Base-by-base conservation (phyloP, 257 asterid genomes). In the Solanum paucissectum region DNA sequence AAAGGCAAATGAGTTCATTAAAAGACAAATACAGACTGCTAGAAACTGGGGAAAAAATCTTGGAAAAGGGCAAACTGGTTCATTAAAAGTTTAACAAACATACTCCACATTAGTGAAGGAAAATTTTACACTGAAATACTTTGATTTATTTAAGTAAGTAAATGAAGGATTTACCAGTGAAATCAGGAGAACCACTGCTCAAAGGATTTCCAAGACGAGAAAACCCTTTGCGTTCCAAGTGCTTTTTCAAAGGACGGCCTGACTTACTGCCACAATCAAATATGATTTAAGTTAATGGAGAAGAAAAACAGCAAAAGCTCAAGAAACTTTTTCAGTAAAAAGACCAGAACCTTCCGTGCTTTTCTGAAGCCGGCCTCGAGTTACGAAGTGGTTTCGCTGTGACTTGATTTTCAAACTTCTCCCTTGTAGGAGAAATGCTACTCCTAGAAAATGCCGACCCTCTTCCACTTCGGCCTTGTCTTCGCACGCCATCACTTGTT, bases 381-480 rank as follows among this genome's bases (percentile, higher is more conserved):
- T 89, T 94, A 66, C 95, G 95, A 84, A 91, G 86, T 88, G 99
- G 99, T 90, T 96, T 97, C 87, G 91, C 86, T 40, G 94, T 88
- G 27, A 90, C 91, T 87, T 87, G 89, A 90, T 73, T 92, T 90
- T 96, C 99, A 92, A 92, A 60, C 90, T 93, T 94, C 81, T 95
- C 99, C 84, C 93, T 90, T 46, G 91, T 92, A 5, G 98, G 99
- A 58, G 99, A 95, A 90, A 91, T 91, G 90, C 98, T 94, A 87
- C 94, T 90, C 94, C 98, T 92, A 74, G 99, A 94, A 95, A 94
- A 92, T 13, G 97, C 95, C 20, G 94, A 90, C 37, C 92, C 94
- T 91, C 99, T 94, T 86, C 98, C 98, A 91, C 93, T 97, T 58
- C 98, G 96, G 71, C 98, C 98, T 90, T 95, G 99, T 91, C 98